These are phyloP conservation scores for Fusarium stilboides DNA, from an alignment of 2,329 filamentous ascomycete species.

Conservation along the genomic window DNA sequence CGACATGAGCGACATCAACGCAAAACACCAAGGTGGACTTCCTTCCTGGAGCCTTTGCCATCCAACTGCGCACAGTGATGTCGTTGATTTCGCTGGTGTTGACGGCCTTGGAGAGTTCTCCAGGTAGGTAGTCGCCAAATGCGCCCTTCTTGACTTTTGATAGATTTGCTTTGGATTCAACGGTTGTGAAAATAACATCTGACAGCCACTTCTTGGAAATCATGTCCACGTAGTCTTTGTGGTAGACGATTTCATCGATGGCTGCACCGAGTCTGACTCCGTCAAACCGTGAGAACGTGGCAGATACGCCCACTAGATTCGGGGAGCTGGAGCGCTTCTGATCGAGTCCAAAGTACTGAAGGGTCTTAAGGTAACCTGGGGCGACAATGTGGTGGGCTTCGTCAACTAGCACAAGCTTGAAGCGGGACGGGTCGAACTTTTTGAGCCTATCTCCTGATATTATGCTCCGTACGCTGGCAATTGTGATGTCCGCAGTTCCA, in stretches of 20 bases:
- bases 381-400: constrained; percentile 98
- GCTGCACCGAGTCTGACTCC: constrained; percentile 85
- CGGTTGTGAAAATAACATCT: constrained; percentile 94
- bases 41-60: constrained; percentile 79
- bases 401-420: constrained; percentile 94
- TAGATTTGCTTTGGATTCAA: constrained; percentile 85
- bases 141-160: constrained; percentile 74
- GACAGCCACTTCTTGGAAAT: constrained; percentile 93
- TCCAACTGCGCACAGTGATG: constrained; percentile 88
- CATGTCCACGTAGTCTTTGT: constrained; percentile 80
- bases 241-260: constrained; percentile 96
- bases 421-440: constrained; percentile 84
- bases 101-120: constrained; percentile 84
- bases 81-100: constrained; percentile 88
- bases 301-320: constrained; percentile 89
- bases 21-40: constrained; percentile 95
- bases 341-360: constrained; percentile 84
- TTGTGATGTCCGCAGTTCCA: constrained; percentile 89
- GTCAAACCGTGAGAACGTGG: constrained; percentile 83
- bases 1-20: constrained; percentile 88
- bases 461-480: constrained; percentile 91
- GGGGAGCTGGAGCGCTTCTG: constrained; percentile 63
- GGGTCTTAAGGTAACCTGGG: constrained; percentile 79
- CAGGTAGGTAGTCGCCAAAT: constrained; percentile 82
- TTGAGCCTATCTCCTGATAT: constrained; percentile 80